These are phyloP conservation scores for Podaxis sp. DNA, from an alignment of 768 basidiomycete species.

Conservation along the genomic window DNA sequence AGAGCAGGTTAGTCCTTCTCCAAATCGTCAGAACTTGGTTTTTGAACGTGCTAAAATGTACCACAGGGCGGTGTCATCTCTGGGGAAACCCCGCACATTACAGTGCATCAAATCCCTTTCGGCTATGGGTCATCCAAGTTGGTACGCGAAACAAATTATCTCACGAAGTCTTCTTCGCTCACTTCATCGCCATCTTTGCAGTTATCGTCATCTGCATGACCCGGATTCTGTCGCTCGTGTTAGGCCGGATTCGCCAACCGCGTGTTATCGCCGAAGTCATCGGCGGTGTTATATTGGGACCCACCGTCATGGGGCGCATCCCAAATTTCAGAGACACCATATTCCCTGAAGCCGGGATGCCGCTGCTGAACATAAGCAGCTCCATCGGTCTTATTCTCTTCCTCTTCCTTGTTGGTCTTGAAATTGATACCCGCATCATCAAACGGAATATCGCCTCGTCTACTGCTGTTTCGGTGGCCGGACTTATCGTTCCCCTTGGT, in stretches of 20 bases:
- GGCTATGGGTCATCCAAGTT: constrained; percentile 74
- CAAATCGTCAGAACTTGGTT: neutral
- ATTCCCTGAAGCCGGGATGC: constrained; percentile 49
- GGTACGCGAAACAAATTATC: constrained; percentile 33
- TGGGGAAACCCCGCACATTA: constrained; percentile 70
- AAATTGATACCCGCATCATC: constrained; percentile 72
- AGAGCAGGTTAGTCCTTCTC: constrained; percentile 36
- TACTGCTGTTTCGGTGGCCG: constrained; percentile 55
- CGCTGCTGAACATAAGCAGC: constrained; percentile 64
- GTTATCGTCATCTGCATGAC: constrained; percentile 81
- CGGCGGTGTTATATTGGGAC: constrained; percentile 83
- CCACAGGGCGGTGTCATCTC: constrained; percentile 70
- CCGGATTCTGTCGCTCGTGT: constrained; percentile 61
- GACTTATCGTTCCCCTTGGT: constrained; percentile 75
- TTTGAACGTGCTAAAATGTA: neutral
- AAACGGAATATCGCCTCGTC: constrained; percentile 59
- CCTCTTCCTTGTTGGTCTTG: constrained; percentile 81
- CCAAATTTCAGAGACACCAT: constrained; percentile 62
- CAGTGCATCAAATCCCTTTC: constrained; percentile 62
- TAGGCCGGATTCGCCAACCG: constrained; percentile 77
- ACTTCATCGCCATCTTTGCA: constrained; percentile 18
- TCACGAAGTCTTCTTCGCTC: neutral
- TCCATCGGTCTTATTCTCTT: constrained; percentile 75
- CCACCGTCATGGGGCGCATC: constrained; percentile 73
- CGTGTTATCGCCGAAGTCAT: constrained; percentile 93